Evolutionary conservation across 192 early-diverging fungal species (phyloP), one percentile per base, ranked within the genome.

Genomic region (Dissophora globulifera): DNA sequence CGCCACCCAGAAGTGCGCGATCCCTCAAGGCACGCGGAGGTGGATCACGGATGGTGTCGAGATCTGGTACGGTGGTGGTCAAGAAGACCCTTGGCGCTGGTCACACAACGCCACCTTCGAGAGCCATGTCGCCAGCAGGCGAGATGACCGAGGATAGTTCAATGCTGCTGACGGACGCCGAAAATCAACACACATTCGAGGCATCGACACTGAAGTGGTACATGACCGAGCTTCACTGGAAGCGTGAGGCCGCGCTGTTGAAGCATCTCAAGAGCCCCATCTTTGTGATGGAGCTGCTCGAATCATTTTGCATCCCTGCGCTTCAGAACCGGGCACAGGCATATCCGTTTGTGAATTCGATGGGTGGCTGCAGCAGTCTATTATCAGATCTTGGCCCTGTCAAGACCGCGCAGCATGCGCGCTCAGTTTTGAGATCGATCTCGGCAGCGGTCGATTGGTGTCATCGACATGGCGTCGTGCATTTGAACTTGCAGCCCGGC

Each of bases 191-290:
- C 30, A 76, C 72, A 4, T 76, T 67, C 29, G 72, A 76, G 29
- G 32, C 45, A 1, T 50, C 58, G 23, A 76, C 64, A 12, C n/a
- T 76, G 43, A 76, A 76, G 22, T 76, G 72, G 72, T 76, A 76
- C 47, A 61, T 67, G 62, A 76, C 72, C 20, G 72, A 76, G 33
- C 26, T 76, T 17, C 72, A 76, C 33, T 76, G 72, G 72, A 76
- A 76, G 40, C 72, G 72, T 3, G 72, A 76, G 40, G 72, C 72
- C 2, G 72, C 72, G 0, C 32, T 76, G 58, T 20, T 76, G 33
- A 76, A 76, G 46, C 72, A 67, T 19, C 27, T 76, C 8, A 76
- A 76, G 46, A 67, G 63, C 20, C 72, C 72, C 23, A 76, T 76
- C 43, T 76, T 76, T 50, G 72, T 76, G 25, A 60, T 76, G 48